Evolutionary conservation across 2,329 filamentous ascomycete genomes (phyloP).

Genomic region (Aureobasidium namibiae): DNA sequence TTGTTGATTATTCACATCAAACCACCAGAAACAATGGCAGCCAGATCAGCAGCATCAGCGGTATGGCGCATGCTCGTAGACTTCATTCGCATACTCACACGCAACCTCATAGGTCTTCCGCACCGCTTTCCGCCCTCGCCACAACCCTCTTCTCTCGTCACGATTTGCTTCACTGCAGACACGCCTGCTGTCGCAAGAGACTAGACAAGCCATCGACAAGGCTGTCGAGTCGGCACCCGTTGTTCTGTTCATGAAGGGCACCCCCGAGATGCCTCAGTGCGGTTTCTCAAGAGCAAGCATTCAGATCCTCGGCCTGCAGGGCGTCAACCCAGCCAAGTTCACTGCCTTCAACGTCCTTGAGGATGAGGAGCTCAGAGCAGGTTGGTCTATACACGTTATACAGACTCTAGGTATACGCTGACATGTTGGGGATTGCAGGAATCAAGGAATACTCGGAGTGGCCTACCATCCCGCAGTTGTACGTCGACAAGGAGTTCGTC

Average conservation of each 20-base stretch:
- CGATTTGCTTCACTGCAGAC: conserved; percentile 41
- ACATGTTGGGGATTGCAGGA: conserved; percentile 43
- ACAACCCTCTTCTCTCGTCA: conserved; percentile 31
- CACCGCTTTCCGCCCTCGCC: conserved; percentile 35
- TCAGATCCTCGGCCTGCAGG: conserved; percentile 89
- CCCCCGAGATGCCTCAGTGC: conserved; percentile 90
- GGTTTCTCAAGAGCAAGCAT: conserved; percentile 93
- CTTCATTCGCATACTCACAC: background rate
- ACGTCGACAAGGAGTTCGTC: conserved; percentile 90
- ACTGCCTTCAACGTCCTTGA: conserved; percentile 97
- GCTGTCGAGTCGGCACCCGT: conserved; percentile 82
- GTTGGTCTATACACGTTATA: conserved; percentile 35
- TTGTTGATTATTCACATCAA: background rate
- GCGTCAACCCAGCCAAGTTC: conserved; percentile 86
- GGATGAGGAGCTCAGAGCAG: conserved; percentile 74
- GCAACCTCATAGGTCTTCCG: conserved; percentile 34
- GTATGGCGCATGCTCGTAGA: background rate
- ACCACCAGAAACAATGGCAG: conserved; percentile 10
- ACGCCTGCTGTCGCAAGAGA: conserved; percentile 73
- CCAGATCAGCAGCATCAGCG: conserved; percentile 13
- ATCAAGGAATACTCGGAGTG: conserved; percentile 99
- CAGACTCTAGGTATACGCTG: background rate
- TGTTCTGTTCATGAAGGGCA: conserved; percentile 99
- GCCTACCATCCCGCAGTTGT: conserved; percentile 97
- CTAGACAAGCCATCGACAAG: conserved; percentile 77